phyloP scores from a whole-genome alignment of 1,139 yeast species.

The Yamadazyma conglobata region DNA sequence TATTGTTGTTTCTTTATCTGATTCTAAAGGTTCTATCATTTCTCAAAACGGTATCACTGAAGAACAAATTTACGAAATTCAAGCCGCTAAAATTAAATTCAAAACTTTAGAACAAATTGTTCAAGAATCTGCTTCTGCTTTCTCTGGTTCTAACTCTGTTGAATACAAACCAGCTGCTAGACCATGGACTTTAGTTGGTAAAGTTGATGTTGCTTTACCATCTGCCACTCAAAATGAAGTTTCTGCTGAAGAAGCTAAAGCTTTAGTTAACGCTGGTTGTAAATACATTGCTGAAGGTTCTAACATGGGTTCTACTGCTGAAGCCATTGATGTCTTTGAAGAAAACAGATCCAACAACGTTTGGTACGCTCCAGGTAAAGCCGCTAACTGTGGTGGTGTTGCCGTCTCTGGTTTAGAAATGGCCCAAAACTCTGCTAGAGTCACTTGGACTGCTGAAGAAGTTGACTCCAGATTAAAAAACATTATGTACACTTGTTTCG shows the following conservation, averaged over 20 bases:
- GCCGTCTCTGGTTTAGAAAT: constrained; percentile 98
- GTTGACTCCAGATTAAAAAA: constrained; percentile 84
- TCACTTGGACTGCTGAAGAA: constrained; percentile 81
- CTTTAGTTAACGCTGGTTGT: constrained; percentile 87
- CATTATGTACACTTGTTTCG: constrained; percentile 91
- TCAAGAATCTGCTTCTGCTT: constrained; percentile 51
- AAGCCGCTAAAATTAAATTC: constrained; percentile 79
- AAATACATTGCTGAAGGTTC: constrained; percentile 98
- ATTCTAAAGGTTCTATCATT: constrained; percentile 87
- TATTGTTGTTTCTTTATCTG: constrained; percentile 87
- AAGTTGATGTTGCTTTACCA: constrained; percentile 95
- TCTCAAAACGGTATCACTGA: constrained; percentile 76
- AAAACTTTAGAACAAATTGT: constrained; percentile 70
- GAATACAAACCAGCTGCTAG: constrained; percentile 90
- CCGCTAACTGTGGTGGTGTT: constrained; percentile 99
- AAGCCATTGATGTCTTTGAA: constrained; percentile 93
- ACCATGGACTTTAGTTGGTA: constrained; percentile 92
- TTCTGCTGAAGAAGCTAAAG: constrained; percentile 94
- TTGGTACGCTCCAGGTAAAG: constrained; percentile 99
- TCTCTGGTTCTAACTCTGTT: constrained; percentile 50
- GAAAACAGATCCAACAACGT: constrained; percentile 74
- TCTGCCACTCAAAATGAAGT: constrained; percentile 99
- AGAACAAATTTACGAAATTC: constrained; percentile 74
- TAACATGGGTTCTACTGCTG: constrained; percentile 98
- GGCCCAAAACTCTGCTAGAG: constrained; percentile 98